phyloP scores from a whole-genome alignment of 2,329 filamentous ascomycete genomes.

The Aspergillus sp. region DNA sequence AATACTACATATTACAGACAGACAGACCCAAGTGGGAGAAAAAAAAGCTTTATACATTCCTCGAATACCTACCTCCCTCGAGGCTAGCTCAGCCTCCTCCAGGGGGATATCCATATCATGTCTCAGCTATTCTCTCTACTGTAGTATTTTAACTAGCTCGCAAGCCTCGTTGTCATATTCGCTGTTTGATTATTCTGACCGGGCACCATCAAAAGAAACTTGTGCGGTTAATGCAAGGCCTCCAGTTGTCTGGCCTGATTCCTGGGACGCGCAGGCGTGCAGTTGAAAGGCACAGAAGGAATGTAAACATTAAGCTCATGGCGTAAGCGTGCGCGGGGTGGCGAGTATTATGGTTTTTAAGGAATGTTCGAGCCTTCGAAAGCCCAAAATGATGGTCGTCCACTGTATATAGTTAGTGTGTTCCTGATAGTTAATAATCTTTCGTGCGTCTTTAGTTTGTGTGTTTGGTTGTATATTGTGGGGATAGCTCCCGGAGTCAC shows the following conservation, averaged over 20 bases:
- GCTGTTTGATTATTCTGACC: neutral
- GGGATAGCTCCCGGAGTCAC: neutral
- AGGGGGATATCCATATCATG: neutral
- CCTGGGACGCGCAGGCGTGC: too few relatives aligned
- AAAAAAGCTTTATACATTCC: neutral
- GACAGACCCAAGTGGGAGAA: neutral
- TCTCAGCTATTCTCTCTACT: neutral
- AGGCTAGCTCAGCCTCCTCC: neutral
- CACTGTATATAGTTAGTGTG: too few relatives aligned
- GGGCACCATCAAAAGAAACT: neutral
- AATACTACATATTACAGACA: neutral
- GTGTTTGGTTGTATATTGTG: neutral
- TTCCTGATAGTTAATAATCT: too few relatives aligned
- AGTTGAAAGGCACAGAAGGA: neutral
- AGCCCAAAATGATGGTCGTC: too few relatives aligned
- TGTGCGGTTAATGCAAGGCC: neutral
- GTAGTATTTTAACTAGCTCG: neutral
- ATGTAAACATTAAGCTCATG: neutral
- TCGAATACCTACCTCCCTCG: neutral
- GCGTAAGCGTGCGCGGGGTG: neutral
- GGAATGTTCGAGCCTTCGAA: too few relatives aligned
- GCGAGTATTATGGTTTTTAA: too few relatives aligned
- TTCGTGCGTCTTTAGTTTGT: neutral
- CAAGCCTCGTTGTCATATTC: neutral
- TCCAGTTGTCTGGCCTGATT: too few relatives aligned